These are phyloP conservation scores for Ulota crispa DNA, from an alignment of 225 moss, liverwort and hornwort genomes.

Conservation along the genomic window DNA sequence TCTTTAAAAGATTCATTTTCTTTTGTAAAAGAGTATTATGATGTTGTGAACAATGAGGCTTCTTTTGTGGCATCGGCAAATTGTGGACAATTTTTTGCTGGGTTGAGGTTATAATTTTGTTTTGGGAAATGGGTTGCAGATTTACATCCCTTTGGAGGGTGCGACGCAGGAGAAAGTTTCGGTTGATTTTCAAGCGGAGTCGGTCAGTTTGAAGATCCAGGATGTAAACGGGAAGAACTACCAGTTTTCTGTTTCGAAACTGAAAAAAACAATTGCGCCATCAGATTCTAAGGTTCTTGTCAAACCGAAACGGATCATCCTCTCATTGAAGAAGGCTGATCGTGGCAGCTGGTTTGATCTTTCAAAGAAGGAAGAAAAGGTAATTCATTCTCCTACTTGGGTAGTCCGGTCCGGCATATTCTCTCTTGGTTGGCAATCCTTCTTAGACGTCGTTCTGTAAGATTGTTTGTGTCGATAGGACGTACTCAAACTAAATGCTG, in stretches of 20 bases:
- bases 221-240: constrained; percentile 57
- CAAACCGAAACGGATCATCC: constrained; percentile 56
- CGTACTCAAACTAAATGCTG: background rate
- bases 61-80: background rate
- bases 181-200: constrained; percentile 42
- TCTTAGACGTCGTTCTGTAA: background rate
- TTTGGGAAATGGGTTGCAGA: constrained; percentile 30
- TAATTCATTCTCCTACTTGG: constrained; percentile 22
- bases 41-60: background rate
- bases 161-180: constrained; percentile 51
- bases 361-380: constrained; percentile 63
- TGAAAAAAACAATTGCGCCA: constrained; percentile 47
- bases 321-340: constrained; percentile 53
- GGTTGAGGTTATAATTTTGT: constrained; percentile 12
- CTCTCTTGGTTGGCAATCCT: constrained; percentile 10
- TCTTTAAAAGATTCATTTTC: background rate
- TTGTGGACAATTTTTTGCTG: background rate
- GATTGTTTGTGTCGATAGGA: background rate
- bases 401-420: background rate
- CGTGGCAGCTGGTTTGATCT: constrained; percentile 53
- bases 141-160: constrained; percentile 59
- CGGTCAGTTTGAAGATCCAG: constrained; percentile 48
- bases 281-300: constrained; percentile 44
- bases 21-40: background rate
- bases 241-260: constrained; percentile 48